Percentiles rank a stretch among this genome's conserved stretches.
Evolutionary conservation across 306 rosid species (phyloP).

Genomic region (Purshia tridentata): DNA sequence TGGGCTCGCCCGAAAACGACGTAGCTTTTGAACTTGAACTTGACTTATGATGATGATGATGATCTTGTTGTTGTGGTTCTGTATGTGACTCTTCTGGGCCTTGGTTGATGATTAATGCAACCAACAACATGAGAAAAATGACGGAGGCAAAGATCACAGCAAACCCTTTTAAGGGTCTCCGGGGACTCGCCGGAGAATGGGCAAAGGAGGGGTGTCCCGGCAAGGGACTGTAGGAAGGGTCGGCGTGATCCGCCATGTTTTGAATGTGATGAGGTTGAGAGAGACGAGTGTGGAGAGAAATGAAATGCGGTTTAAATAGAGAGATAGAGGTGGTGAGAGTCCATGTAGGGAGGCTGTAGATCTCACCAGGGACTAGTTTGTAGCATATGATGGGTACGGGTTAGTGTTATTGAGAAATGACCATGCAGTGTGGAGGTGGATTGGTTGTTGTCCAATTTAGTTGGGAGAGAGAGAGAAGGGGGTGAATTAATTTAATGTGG

Average conservation of each 20-base stretch:
- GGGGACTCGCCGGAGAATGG: not conserved
- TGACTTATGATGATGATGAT: not conserved
- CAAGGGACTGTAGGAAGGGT: constrained; percentile 38
- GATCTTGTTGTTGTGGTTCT: not conserved
- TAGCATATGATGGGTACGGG: not conserved
- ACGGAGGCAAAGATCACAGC: constrained; percentile 26
- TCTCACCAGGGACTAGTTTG: not conserved
- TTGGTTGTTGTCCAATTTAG: constrained; percentile 37
- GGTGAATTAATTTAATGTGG: not conserved
- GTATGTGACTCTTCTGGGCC: not conserved
- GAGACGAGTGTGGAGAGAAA: not conserved
- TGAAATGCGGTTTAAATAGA: constrained; percentile 14
- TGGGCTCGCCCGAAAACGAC: constrained; percentile 26
- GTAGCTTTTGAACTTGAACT: not conserved
- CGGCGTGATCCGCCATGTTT: too few relatives aligned
- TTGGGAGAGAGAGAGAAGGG: not conserved
- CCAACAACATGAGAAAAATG: constrained; percentile 43
- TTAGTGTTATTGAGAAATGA: too few relatives aligned
- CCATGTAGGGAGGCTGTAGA: too few relatives aligned
- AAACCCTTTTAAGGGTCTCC: constrained; percentile 31
- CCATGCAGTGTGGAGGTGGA: not conserved
- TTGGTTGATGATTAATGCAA: constrained; percentile 38
- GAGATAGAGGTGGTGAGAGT: not conserved
- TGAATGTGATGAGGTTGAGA: not conserved
- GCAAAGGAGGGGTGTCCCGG: constrained; percentile 19